Conservation (phyloP, 2,329 filamentous ascomycete genomes). For the Paecilomyces sp. region DNA sequence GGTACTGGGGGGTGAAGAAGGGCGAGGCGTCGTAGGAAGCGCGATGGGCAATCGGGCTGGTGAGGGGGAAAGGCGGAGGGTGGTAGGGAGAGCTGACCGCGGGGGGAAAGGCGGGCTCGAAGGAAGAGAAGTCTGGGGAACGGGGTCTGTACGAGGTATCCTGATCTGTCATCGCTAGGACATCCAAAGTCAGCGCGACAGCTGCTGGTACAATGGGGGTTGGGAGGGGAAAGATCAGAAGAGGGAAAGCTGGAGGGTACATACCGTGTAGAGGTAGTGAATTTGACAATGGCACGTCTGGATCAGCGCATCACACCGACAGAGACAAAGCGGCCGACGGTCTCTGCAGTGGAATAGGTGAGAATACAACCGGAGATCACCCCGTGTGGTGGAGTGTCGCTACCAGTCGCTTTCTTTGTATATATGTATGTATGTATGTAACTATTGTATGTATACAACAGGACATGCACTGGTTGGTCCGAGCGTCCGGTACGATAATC, state of each 20-base stretch:
- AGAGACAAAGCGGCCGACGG: not conserved
- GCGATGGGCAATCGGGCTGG: conserved; percentile 28
- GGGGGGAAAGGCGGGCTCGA: conserved; percentile 34
- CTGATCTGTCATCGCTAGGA: conserved; percentile 36
- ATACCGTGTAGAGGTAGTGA: not conserved
- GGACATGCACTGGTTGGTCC: not conserved
- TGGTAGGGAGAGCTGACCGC: conserved; percentile 24
- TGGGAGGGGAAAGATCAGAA: not conserved
- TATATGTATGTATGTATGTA: not conserved
- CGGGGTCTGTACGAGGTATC: conserved; percentile 40
- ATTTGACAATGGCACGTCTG: not conserved
- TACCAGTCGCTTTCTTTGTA: not conserved
- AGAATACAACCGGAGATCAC: not conserved
- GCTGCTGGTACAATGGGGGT: not conserved
- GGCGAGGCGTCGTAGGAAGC: conserved; percentile 41
- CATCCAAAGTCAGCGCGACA: not conserved
- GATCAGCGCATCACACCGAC: conserved; percentile 6
- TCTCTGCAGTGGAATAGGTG: not conserved
- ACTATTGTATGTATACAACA: not conserved
- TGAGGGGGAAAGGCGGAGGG: conserved; percentile 20
- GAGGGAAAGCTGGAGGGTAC: not conserved
- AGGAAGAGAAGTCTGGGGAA: conserved; percentile 46
- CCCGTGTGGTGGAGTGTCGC: not conserved
- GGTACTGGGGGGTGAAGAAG: conserved; percentile 35
- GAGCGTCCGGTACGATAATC: not conserved